A percentile compares a stretch with the other conserved stretches of the same genome.
Conservation (phyloP, 2,329 filamentous ascomycete genomes). For the Arthrinium phaeospermum region DNA sequence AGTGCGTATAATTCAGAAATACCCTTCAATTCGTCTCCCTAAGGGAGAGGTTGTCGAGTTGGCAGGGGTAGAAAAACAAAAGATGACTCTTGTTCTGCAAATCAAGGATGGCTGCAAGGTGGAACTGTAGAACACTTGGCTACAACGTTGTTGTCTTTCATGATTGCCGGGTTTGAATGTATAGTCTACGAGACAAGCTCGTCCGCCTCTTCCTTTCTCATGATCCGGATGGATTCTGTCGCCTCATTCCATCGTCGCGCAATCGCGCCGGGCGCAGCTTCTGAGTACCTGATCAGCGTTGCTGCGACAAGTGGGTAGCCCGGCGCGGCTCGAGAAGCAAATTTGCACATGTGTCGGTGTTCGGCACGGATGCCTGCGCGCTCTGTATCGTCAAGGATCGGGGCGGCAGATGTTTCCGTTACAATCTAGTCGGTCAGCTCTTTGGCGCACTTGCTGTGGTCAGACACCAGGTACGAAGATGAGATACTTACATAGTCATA, state of each 20-base stretch:
- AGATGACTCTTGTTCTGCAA: too few species aligned
- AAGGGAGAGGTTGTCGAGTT: too few species aligned
- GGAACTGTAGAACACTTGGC: too few species aligned
- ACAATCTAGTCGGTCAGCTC: not conserved
- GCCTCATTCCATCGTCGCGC: slow-evolving; percentile 19
- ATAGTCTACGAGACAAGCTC: too few species aligned
- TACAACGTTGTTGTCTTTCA: too few species aligned
- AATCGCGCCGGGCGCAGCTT: slow-evolving; percentile 17
- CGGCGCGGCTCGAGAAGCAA: slow-evolving; percentile 22
- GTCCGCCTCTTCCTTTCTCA: slow-evolving; percentile 23
- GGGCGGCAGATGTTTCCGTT: slow-evolving; percentile 24
- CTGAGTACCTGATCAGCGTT: slow-evolving; percentile 24
- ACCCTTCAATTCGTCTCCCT: too few species aligned
- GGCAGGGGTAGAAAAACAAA: too few species aligned
- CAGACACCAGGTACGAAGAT: too few species aligned
- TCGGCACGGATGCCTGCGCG: slow-evolving; percentile 23
- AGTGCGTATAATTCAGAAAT: too few species aligned
- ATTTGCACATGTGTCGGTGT: slow-evolving; percentile 26
- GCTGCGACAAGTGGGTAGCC: slow-evolving; percentile 24
- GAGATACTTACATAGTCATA: not conserved
- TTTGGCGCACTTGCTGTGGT: too few species aligned
- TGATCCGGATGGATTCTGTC: slow-evolving; percentile 21
- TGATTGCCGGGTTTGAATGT: too few species aligned
- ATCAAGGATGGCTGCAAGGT: too few species aligned
- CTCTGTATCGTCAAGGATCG: slow-evolving; percentile 27